Evolutionary conservation across 495 filamentous ascomycete species (phyloP).

Genomic region (Hypoxylon intermedium): DNA sequence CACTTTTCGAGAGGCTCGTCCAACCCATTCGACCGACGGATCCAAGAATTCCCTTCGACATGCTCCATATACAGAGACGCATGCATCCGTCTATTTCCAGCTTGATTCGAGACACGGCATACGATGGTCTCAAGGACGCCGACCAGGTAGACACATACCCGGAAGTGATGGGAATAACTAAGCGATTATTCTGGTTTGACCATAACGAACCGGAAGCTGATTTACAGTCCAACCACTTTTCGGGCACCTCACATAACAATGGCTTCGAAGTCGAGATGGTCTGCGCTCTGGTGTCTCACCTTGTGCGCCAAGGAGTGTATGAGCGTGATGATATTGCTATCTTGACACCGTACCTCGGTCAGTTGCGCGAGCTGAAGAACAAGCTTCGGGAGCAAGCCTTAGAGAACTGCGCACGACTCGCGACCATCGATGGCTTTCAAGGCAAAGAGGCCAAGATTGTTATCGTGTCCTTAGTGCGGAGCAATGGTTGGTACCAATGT

Average conservation of each 20-base stretch:
- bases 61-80: conserved; percentile 70
- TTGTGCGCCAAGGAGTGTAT: conserved; percentile 69
- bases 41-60: conserved; percentile 59
- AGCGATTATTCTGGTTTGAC: conserved; percentile 73
- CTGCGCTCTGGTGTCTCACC: conserved; percentile 67
- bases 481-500: conserved; percentile 62
- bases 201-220: conserved; percentile 60
- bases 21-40: conserved; percentile 45
- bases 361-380: conserved; percentile 64
- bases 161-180: conserved; percentile 65
- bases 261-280: conserved; percentile 67
- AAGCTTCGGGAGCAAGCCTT: conserved; percentile 46
- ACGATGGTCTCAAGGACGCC: conserved; percentile 64
- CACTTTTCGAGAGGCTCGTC: conserved; percentile 73
- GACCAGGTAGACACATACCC: conserved; percentile 59
- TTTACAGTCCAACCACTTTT: conserved; percentile 43
- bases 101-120: conserved; percentile 64
- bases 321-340: conserved; percentile 69
- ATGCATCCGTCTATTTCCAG: conserved; percentile 76
- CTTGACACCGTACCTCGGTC: conserved; percentile 72
- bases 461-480: conserved; percentile 72
- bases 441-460: conserved; percentile 77
- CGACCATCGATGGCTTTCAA: conserved; percentile 78
- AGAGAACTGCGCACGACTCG: conserved; percentile 63
- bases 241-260: conserved; percentile 65